Conservation (phyloP, 1,139 yeast species). For the Zygoascus hellenicus region DNA sequence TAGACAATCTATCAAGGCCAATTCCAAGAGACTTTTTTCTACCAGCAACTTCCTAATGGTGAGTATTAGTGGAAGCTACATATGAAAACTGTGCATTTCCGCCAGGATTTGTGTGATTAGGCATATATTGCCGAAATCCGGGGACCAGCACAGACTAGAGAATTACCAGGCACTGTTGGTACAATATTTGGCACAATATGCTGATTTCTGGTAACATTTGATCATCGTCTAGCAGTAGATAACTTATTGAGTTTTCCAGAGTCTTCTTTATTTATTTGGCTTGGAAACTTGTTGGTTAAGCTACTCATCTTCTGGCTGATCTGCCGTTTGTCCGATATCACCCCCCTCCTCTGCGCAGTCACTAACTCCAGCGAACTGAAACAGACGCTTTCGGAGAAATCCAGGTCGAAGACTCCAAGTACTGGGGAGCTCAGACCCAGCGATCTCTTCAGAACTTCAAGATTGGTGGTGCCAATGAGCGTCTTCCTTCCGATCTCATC, state of each 20-base stretch:
- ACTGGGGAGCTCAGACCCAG: conserved; percentile 99
- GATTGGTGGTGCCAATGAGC: conserved; percentile 88
- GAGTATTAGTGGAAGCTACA: neutral
- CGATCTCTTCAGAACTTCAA: conserved; percentile 81
- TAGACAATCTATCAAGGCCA: conserved; percentile 2
- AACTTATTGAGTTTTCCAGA: no score
- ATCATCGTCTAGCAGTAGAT: no score
- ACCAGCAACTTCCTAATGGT: conserved; percentile 16
- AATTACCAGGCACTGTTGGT: no score
- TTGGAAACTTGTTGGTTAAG: no score
- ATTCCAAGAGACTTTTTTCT: conserved; percentile 5
- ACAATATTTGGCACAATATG: no score
- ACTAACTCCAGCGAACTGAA: conserved; percentile 54
- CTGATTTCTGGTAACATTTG: no score
- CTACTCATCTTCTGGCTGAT: no score
- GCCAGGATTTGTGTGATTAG: neutral
- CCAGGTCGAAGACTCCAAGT: conserved; percentile 75
- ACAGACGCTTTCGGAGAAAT: conserved; percentile 96
- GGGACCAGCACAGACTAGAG: neutral
- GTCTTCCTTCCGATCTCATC: conserved; percentile 86
- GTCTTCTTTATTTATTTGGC: no score
- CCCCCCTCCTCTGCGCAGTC: neutral
- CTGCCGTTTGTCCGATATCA: neutral
- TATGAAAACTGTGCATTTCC: neutral
- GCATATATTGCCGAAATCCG: conserved; percentile 4